These are phyloP conservation scores for Echria macrotheca DNA, from an alignment of 495 filamentous ascomycete genomes.

Conservation along the genomic window DNA sequence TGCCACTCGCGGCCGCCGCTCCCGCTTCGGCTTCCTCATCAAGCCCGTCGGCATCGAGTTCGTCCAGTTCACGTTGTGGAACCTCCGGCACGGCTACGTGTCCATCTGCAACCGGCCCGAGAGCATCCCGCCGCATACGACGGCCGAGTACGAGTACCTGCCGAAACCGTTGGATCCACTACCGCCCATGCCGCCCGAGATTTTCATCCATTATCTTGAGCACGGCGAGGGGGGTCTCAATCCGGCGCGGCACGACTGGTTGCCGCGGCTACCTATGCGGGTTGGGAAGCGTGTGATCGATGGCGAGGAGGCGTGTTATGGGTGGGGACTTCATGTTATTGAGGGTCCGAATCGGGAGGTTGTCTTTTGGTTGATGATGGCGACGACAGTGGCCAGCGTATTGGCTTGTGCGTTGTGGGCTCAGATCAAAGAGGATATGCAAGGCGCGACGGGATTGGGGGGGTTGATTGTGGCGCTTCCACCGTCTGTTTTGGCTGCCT, in stretches of 20 bases:
- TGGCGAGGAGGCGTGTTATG: conserved; percentile 1
- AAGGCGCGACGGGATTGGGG: not conserved
- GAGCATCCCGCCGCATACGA: conserved; percentile 4
- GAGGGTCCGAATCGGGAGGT: conserved; percentile 13
- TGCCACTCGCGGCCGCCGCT: conserved; percentile 1
- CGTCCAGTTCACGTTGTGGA: conserved; percentile 3
- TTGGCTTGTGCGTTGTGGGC: not conserved
- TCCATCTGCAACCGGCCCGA: conserved; percentile 3
- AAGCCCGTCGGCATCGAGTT: conserved; percentile 1
- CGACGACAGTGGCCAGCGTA: not conserved
- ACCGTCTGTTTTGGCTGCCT: not conserved
- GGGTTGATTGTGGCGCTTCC: not conserved
- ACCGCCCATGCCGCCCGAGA: conserved; percentile 8
- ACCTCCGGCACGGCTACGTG: conserved; percentile 6
- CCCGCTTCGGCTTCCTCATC: not conserved
- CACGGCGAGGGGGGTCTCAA: conserved; percentile 12
- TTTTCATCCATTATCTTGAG: conserved; percentile 10
- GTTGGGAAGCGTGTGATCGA: conserved; percentile 10
- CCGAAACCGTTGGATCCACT: not conserved
- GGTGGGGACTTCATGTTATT: conserved; percentile 15
- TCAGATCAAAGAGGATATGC: not conserved
- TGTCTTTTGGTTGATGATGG: not conserved
- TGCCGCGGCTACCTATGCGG: conserved; percentile 12
- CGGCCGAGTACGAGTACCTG: conserved; percentile 8
- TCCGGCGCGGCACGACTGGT: conserved; percentile 4